Percentiles rank a stretch among this genome's conserved stretches.
phyloP scores from a whole-genome alignment of 352 stramenopile species.

The Thalassiosira hispida region DNA sequence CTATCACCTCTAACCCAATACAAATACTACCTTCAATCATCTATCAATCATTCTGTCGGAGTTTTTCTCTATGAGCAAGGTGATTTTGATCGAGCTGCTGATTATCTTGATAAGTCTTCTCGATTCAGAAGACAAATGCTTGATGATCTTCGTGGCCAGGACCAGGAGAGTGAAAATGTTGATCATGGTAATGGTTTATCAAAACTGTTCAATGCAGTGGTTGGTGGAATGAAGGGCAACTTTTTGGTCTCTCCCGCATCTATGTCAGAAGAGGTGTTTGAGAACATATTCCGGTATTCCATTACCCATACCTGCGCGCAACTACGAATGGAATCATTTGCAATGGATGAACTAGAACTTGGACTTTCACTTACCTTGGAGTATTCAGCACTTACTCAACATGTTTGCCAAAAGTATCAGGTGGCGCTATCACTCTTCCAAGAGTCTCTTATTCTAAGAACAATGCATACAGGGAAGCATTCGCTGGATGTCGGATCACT shows the following conservation, averaged over 20 bases:
- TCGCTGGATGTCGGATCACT: constrained; percentile 58
- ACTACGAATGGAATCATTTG: constrained; percentile 32
- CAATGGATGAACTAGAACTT: constrained; percentile 52
- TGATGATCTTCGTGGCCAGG: constrained; percentile 30
- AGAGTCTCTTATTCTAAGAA: constrained; percentile 58
- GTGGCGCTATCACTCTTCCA: constrained; percentile 50
- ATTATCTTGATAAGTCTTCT: constrained; percentile 41
- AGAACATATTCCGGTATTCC: constrained; percentile 30
- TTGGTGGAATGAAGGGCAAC: constrained; percentile 30
- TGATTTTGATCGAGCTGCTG: constrained; percentile 33
- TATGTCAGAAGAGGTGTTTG: constrained; percentile 35
- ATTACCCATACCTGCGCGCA: constrained; percentile 20
- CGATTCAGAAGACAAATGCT: constrained; percentile 49
- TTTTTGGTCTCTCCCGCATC: constrained; percentile 18
- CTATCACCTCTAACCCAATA: constrained; percentile 36
- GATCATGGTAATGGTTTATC: constrained; percentile 18
- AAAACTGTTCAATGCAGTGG: constrained; percentile 21
- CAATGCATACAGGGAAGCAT: constrained; percentile 54
- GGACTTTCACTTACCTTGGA: constrained; percentile 62
- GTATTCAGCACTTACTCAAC: constrained; percentile 56
- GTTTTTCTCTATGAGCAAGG: constrained; percentile 54
- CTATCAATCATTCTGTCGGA: constrained; percentile 52
- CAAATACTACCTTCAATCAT: constrained; percentile 56
- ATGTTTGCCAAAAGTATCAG: constrained; percentile 52
- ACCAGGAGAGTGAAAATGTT: constrained; percentile 13